Percentiles rank a stretch among this genome's conserved stretches.
Conservation (phyloP, 305 asterid genomes). For the Fraxinus velutina region DNA sequence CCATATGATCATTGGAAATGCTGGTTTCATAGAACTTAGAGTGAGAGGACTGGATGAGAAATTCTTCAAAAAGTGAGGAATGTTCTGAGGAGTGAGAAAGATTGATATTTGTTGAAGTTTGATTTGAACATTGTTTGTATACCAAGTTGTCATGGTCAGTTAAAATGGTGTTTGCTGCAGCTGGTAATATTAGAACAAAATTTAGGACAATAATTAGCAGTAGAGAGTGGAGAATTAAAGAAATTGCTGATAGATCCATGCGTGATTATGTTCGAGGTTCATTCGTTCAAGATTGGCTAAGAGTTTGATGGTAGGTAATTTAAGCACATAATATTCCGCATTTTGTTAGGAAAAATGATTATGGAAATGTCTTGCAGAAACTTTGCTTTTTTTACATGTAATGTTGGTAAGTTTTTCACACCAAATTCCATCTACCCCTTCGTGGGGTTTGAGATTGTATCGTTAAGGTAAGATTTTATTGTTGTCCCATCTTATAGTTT, state of each 20-base stretch:
- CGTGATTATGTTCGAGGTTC: background rate
- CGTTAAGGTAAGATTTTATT: background rate
- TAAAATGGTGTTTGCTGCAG: conserved; percentile 11
- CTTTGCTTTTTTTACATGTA: background rate
- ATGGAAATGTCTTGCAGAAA: background rate
- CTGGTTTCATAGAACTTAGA: conserved; percentile 52
- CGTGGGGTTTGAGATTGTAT: background rate
- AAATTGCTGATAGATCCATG: conserved; percentile 31
- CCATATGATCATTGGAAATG: conserved; percentile 31
- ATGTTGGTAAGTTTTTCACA: background rate
- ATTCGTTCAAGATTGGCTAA: background rate
- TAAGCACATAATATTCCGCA: background rate
- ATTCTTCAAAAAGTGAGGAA: conserved; percentile 42
- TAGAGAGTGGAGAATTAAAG: background rate
- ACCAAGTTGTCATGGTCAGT: conserved; percentile 34
- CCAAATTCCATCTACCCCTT: conserved; percentile 9
- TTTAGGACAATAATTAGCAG: conserved; percentile 14
- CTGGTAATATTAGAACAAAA: conserved; percentile 23
- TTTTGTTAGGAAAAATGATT: background rate
- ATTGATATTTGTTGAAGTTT: conserved; percentile 17
- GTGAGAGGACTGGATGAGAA: conserved; percentile 40
- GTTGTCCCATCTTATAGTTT: too few relatives aligned
- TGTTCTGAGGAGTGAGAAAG: conserved; percentile 26
- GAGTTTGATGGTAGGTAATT: background rate
- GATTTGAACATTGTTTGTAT: conserved; percentile 48